Conservation (phyloP, 805 yeast species). For the Peterozyma toletana region DNA sequence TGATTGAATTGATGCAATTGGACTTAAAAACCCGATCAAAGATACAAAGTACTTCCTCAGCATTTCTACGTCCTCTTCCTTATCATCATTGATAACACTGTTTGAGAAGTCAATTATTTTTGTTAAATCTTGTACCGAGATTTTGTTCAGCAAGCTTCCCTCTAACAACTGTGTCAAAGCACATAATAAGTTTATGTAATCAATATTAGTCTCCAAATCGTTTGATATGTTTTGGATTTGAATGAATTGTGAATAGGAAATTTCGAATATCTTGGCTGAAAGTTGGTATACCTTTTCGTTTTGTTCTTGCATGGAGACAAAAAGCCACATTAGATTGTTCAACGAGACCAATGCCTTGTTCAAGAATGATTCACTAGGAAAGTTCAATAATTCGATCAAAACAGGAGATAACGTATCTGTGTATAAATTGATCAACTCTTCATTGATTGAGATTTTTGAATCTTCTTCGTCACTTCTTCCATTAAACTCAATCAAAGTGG, state of each 20-base stretch:
- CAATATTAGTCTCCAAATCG: slow-evolving; percentile 18
- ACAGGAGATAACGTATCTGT: slow-evolving; percentile 15
- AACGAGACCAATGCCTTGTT: slow-evolving; percentile 56
- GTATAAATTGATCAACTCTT: slow-evolving; percentile 13
- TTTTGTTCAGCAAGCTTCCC: slow-evolving; percentile 20
- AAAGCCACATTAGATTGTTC: slow-evolving; percentile 66
- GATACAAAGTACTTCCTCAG: slow-evolving; percentile 14
- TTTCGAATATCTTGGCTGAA: slow-evolving; percentile 24
- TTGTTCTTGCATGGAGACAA: slow-evolving; percentile 23
- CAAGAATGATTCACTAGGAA: slow-evolving; percentile 35
- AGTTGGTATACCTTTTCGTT: slow-evolving; percentile 32
- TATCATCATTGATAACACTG: neutral
- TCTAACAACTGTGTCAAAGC: slow-evolving; percentile 30
- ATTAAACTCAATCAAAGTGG: slow-evolving; percentile 61
- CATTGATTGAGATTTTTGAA: slow-evolving; percentile 13
- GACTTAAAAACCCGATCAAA: slow-evolving; percentile 17
- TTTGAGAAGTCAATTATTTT: slow-evolving; percentile 14
- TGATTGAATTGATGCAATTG: slow-evolving; percentile 12
- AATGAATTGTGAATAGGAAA: slow-evolving; percentile 8
- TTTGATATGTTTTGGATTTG: neutral
- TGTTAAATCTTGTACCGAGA: slow-evolving; percentile 20
- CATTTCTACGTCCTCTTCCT: slow-evolving; percentile 6
- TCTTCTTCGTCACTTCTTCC: slow-evolving; percentile 5
- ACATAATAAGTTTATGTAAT: slow-evolving; percentile 29
- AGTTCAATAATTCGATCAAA: slow-evolving; percentile 27